Base-by-base conservation (phyloP, 352 stramenopile species). In the Pythium periplocum region DNA sequence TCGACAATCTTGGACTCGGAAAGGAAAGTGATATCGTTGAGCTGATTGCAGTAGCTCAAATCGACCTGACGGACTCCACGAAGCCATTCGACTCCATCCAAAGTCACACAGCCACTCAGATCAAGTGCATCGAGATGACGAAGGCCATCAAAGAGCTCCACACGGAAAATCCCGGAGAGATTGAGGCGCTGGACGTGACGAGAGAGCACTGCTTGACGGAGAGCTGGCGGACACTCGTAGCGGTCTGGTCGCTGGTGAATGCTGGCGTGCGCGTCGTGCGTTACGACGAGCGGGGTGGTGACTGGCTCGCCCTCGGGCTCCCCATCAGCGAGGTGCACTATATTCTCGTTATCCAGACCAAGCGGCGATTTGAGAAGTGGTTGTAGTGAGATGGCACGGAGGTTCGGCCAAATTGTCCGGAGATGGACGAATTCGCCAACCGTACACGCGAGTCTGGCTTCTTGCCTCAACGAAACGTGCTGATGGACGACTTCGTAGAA, bases 31-130 rank as follows among this genome's bases (percentile, higher is more conserved):
- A 87, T 45, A 58, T 85, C 68, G 9, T 58, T 53, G n/a, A 90
- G 51, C 36, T 77, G 70, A 49, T 66, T 76, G 55, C 79, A 90
- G 55, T 90, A 90, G 43, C 69, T 83, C 44, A 90, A 38, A 45
- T 90, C 76, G 2, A 90, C 64, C 38, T 81, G 69, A 0, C 30
- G 44, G 47, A 86, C 69, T 17, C 67, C 68, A 0, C 48, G 37
- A 41, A 90, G 47, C 46, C 55, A 72, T 4, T 77, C 59, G 11
- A 86, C 46, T 0, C 68, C 69, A 51, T 80, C 68, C 36, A 90
- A 70, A 26, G 68, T 51, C 7, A 53, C 66, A 51, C 74, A 85
- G n/a, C 79, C 74, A 48, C 77, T 86, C 34, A 90, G 63, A 39
- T 78, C 78, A 6, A 90, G 60, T 35, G 71, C 60, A 6, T 76